These are phyloP conservation scores for Microsporum canis DNA, from an alignment of 2,329 filamentous ascomycete species.

Conservation along the genomic window DNA sequence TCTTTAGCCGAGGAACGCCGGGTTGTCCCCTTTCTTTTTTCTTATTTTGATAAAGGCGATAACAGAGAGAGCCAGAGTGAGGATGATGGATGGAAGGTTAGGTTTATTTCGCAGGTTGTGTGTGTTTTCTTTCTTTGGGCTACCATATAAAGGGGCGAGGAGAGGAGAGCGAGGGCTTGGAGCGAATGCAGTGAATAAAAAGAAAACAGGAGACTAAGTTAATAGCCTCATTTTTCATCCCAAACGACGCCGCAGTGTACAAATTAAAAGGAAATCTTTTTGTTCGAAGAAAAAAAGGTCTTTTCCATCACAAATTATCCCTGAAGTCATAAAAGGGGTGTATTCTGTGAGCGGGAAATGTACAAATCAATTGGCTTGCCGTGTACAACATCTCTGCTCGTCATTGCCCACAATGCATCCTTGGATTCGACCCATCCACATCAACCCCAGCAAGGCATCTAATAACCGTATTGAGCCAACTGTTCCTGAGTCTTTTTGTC, in stretches of 20 bases:
- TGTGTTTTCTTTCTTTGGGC: constrained; percentile 26
- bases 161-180: constrained; percentile 16
- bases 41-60: background rate
- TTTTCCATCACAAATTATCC: constrained; percentile 14
- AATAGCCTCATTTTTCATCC: constrained; percentile 30
- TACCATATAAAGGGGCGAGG: constrained; percentile 23
- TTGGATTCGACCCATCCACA: constrained; percentile 29
- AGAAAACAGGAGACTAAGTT: constrained; percentile 23
- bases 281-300: constrained; percentile 7
- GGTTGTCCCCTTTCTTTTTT: background rate
- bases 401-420: constrained; percentile 27
- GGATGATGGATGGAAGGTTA: background rate
- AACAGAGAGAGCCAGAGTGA: background rate
- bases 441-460: constrained; percentile 38
- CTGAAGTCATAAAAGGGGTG: constrained; percentile 15
- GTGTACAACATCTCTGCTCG: constrained; percentile 28
- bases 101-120: background rate
- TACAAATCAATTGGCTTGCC: constrained; percentile 31
- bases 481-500: constrained; percentile 78
- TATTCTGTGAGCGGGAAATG: constrained; percentile 12
- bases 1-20: no score
- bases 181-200: constrained; percentile 29
- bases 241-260: constrained; percentile 26
- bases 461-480: constrained; percentile 87
- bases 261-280: constrained; percentile 19